Conservation (phyloP, 345 rosid species). For the Gossypium ekmanianum region DNA sequence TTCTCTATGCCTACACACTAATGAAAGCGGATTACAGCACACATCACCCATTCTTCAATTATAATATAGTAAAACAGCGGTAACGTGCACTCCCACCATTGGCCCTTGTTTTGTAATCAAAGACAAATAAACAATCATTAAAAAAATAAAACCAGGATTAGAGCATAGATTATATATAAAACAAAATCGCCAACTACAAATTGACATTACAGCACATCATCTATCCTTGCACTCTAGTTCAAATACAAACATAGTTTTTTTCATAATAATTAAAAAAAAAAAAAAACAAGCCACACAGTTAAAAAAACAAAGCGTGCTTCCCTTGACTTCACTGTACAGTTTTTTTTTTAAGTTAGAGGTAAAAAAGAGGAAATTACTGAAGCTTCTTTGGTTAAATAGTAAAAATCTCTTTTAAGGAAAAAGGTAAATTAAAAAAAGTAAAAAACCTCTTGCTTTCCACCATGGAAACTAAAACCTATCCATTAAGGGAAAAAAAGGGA, state of each 20-base stretch:
- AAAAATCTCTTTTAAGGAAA: neutral
- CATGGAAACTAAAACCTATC: slow-evolving; percentile 27
- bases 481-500: neutral
- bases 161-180: neutral
- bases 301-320: slow-evolving; percentile 29
- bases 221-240: neutral
- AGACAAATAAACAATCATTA: neutral
- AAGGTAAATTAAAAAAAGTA: neutral
- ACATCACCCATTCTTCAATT: neutral
- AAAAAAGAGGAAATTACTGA: neutral
- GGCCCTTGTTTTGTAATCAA: too few relatives aligned
- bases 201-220: neutral
- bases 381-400: too few relatives aligned
- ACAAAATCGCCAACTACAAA: neutral
- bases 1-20: neutral
- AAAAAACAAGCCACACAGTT: slow-evolving; percentile 28
- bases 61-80: neutral
- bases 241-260: neutral
- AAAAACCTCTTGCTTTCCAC: neutral
- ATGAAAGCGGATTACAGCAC: slow-evolving; percentile 29
- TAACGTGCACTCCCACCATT: neutral
- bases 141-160: too few relatives aligned
- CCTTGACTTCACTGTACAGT: slow-evolving; percentile 22
- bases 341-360: slow-evolving; percentile 11
- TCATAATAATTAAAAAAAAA: too few relatives aligned